Evolutionary conservation across 371 early-diverging fungal genomes (phyloP).

Genomic region (Lichtheimia ornata): DNA sequence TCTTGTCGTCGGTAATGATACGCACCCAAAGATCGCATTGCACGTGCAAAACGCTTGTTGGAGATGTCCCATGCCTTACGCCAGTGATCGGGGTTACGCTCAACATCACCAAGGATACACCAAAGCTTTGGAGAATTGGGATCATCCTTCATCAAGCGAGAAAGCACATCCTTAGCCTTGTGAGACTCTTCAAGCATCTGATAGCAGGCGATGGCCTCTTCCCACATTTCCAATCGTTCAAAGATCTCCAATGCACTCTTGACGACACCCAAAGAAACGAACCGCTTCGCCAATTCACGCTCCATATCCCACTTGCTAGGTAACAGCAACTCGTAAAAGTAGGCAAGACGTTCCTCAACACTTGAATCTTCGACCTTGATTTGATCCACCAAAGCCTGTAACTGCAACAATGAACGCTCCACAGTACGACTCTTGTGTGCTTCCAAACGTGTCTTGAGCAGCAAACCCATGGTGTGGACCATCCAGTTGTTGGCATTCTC

Average conservation of each 20-base stretch:
- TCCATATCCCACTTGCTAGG: slow-evolving; percentile 96
- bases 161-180: slow-evolving; percentile 79
- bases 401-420: slow-evolving; percentile 88
- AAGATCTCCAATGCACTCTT: slow-evolving; percentile 92
- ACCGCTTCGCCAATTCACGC: slow-evolving; percentile 85
- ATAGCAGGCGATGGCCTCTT: slow-evolving; percentile 86
- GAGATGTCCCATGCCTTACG: slow-evolving; percentile 90
- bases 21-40: slow-evolving; percentile 91
- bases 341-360: slow-evolving; percentile 77
- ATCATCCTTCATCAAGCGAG: slow-evolving; percentile 60
- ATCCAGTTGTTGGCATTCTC: slow-evolving; percentile 96
- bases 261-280: slow-evolving; percentile 82
- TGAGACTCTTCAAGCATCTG: slow-evolving; percentile 79
- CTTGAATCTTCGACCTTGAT: slow-evolving; percentile 76
- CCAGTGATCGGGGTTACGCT: slow-evolving; percentile 77
- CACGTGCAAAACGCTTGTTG: slow-evolving; percentile 78
- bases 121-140: slow-evolving; percentile 82
- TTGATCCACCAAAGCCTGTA: slow-evolving; percentile 95
- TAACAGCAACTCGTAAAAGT: slow-evolving; percentile 74
- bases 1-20: slow-evolving; percentile 71
- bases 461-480: slow-evolving; percentile 91
- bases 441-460: slow-evolving; percentile 90
- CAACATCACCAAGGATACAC: slow-evolving; percentile 90
- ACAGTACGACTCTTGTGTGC: slow-evolving; percentile 84
- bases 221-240: slow-evolving; percentile 92